A percentile compares a stretch with the other conserved stretches of the same genome.
These are phyloP conservation scores for Astrothelium macrocarpum DNA, from an alignment of 495 filamentous ascomycete species.

Conservation along the genomic window DNA sequence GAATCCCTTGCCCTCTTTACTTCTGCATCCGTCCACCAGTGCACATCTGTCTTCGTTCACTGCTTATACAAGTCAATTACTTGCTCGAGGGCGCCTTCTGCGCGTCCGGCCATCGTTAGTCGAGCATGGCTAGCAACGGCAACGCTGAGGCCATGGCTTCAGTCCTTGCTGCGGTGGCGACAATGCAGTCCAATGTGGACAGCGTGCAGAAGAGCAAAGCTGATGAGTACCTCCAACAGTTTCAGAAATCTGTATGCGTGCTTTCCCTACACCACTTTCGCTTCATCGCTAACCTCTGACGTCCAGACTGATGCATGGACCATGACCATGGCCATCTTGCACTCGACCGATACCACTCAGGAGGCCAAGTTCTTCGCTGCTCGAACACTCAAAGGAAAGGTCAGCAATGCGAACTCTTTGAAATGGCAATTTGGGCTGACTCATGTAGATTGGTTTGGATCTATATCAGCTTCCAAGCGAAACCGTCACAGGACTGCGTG, in stretches of 20 bases:
- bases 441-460: constrained; percentile 65
- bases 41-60: background rate
- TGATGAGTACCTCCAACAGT: constrained; percentile 81
- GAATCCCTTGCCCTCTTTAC: background rate
- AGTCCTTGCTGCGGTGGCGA: constrained; percentile 77
- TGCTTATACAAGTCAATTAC: background rate
- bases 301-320: constrained; percentile 79
- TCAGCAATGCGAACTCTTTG: constrained; percentile 33
- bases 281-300: constrained; percentile 5
- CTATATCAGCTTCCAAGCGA: constrained; percentile 73
- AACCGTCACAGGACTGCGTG: constrained; percentile 64
- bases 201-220: constrained; percentile 78
- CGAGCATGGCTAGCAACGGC: constrained; percentile 60
- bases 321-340: constrained; percentile 72
- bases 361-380: constrained; percentile 93
- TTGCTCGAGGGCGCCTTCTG: constrained; percentile 2
- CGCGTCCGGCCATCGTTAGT: constrained; percentile 13
- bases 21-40: background rate
- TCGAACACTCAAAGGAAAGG: constrained; percentile 96
- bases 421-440: background rate
- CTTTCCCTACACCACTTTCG: background rate
- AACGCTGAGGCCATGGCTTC: constrained; percentile 61
- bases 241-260: constrained; percentile 87
- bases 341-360: constrained; percentile 58
- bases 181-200: constrained; percentile 72